Base-by-base conservation (phyloP, 78 protist species). In the Polysphondylium violaceum region DNA sequence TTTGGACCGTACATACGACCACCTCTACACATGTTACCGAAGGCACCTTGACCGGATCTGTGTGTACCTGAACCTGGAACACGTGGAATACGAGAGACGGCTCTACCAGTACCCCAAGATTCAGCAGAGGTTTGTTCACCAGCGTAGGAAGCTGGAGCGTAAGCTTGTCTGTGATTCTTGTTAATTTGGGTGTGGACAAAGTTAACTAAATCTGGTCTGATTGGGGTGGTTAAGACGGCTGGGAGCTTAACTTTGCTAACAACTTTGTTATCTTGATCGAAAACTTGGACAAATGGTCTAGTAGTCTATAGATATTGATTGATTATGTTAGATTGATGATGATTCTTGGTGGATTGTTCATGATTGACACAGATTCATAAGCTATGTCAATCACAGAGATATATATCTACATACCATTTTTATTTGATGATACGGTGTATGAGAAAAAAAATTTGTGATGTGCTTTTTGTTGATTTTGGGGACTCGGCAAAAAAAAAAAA, bases 81-180 rank as follows among this genome's bases (percentile, higher is more conserved):
- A 94, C 99, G 99, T 43, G 99, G 99, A 86, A 99, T 97, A 97
- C 99, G 99, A 29, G 99, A 95, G 19, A 99, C 99, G 59, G 99
- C 99, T 53, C 99, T 97, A 67, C 99, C 99, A 40, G 99, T 99
- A 47, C 99, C 99, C 99, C 99, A 99, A 17, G 99, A 99, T 56
- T 94, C 96, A 61, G 99, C 99, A 16, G 99, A 85, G 73, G 88
- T 60, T 95, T 97, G 98, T 76, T 95, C 94, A 69, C 99, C 99
- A 23, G 99, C 98, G 43, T 76, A 29, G 71, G 60, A 25, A 76
- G 72, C 76, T 41, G 88, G 79, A 65, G 93, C 96, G 72, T 88
- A 77, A 29, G 99, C 95, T 97, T 99, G 99, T 59, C 99, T 94
- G 86, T 61, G 27, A 97, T 99, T 99, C 98, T 98, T 98, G 92